Conservation (phyloP, 78 protist genomes). For the Chrysochromulina parva region DNA sequence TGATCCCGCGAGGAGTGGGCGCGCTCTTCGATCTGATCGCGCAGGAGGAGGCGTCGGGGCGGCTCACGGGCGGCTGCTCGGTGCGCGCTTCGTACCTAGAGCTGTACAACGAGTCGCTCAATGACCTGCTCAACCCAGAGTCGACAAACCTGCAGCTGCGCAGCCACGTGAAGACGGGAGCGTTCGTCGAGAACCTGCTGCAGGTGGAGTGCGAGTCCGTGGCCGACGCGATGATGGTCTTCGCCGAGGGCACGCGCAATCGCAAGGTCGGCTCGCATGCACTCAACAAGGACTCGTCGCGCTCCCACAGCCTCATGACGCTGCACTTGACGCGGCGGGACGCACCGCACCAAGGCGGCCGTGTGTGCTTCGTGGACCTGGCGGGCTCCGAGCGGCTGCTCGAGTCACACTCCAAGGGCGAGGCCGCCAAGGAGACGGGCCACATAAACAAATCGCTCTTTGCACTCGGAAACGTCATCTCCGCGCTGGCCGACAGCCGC, state of each 20-base stretch:
- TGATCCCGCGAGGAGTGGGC: conserved; percentile 32
- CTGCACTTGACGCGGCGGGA: neutral
- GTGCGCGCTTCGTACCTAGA: conserved; percentile 44
- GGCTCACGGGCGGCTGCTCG: neutral
- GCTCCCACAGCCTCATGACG: conserved; percentile 41
- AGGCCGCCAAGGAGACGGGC: conserved; percentile 37
- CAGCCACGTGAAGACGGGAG: neutral
- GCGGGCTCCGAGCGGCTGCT: conserved; percentile 57
- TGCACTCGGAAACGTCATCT: conserved; percentile 54
- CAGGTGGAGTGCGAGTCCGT: conserved; percentile 33
- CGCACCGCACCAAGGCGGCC: too few relatives aligned
- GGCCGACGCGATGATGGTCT: conserved; percentile 37
- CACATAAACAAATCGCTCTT: conserved; percentile 56
- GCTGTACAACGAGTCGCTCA: conserved; percentile 50
- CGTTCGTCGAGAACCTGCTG: conserved; percentile 42
- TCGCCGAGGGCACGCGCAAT: conserved; percentile 46
- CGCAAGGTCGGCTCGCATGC: conserved; percentile 23
- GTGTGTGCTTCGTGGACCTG: conserved; percentile 52
- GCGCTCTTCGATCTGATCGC: neutral
- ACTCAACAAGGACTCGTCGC: conserved; percentile 48
- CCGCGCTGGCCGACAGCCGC: conserved; percentile 34
- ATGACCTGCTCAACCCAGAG: conserved; percentile 41
- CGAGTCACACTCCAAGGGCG: conserved; percentile 1
- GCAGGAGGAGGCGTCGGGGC: too few relatives aligned
- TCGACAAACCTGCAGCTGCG: conserved; percentile 11